phyloP scores from a whole-genome alignment of 2,329 filamentous ascomycete genomes.

The Ceratocystis papillata region DNA sequence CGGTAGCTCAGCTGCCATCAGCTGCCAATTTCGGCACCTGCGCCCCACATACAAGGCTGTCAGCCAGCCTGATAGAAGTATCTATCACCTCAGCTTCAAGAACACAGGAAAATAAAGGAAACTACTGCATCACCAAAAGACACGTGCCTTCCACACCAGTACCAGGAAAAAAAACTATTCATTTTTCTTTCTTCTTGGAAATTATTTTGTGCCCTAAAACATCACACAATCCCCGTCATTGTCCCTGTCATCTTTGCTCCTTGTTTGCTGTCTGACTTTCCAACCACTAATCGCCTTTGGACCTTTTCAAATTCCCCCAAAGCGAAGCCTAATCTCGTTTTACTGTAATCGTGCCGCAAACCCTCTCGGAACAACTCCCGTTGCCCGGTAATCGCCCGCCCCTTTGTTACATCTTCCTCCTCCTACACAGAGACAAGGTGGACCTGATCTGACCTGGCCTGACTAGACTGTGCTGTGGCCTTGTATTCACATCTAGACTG shows the following conservation, averaged over 20 bases:
- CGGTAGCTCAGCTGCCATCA: neutral
- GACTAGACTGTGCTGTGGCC: neutral
- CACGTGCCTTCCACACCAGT: neutral
- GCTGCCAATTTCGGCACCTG: neutral
- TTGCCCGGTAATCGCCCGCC: too few species aligned
- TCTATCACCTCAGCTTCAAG: neutral
- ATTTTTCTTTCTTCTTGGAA: neutral
- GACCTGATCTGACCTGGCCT: neutral
- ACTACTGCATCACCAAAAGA: neutral
- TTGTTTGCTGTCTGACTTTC: neutral
- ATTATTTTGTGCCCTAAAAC: neutral
- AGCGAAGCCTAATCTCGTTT: too few species aligned
- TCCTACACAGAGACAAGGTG: neutral
- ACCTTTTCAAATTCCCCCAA: too few species aligned
- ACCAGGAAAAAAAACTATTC: neutral
- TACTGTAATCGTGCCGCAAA: too few species aligned
- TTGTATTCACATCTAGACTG: neutral
- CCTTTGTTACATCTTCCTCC: too few species aligned
- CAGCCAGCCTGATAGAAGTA: neutral
- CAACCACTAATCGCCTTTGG: neutral
- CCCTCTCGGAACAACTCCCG: too few species aligned
- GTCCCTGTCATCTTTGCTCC: neutral
- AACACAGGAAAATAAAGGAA: neutral
- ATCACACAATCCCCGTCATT: too few species aligned
- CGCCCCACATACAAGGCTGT: constrained; percentile 2